A percentile compares a stretch with the other conserved stretches of the same genome.
These are phyloP conservation scores for Endoconidiophora polonica DNA, from an alignment of 2,329 filamentous ascomycete genomes.

Conservation along the genomic window DNA sequence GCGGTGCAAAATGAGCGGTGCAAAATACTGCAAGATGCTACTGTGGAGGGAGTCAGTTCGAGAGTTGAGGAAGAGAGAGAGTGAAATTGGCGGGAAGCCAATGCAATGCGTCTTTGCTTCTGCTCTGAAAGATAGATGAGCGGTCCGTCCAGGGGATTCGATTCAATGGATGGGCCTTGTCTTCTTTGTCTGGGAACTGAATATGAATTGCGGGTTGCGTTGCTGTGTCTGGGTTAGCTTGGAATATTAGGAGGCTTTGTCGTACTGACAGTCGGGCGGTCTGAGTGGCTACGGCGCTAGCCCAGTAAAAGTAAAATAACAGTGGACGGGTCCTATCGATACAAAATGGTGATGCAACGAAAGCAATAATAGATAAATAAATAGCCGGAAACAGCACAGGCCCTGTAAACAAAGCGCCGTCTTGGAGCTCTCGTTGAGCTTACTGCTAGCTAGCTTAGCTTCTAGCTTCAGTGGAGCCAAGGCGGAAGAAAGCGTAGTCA, in stretches of 20 bases:
- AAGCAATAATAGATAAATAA: constrained; percentile 13
- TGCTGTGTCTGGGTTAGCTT: background rate
- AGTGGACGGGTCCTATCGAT: no score
- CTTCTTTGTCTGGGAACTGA: background rate
- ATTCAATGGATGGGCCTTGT: no score
- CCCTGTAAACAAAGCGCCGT: constrained; percentile 1
- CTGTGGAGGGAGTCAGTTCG: no score
- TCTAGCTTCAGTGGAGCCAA: background rate
- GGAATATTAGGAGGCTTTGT: no score
- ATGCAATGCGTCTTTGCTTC: background rate
- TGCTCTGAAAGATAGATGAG: background rate
- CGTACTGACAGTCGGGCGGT: no score
- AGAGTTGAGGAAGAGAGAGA: constrained; percentile 4
- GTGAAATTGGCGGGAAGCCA: background rate
- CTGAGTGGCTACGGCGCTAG: no score
- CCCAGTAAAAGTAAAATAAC: no score
- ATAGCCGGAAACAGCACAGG: constrained; percentile 10
- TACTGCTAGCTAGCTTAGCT: background rate
- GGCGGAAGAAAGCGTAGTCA: background rate
- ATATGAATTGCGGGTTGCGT: constrained; percentile 1
- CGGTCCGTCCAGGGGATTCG: no score
- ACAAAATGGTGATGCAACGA: constrained; percentile 1
- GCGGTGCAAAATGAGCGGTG: background rate
- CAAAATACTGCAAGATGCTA: no score
- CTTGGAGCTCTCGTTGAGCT: background rate